Evolutionary conservation across 345 rosid genomes (phyloP).

Genomic region (Aethionema arabicum): DNA sequence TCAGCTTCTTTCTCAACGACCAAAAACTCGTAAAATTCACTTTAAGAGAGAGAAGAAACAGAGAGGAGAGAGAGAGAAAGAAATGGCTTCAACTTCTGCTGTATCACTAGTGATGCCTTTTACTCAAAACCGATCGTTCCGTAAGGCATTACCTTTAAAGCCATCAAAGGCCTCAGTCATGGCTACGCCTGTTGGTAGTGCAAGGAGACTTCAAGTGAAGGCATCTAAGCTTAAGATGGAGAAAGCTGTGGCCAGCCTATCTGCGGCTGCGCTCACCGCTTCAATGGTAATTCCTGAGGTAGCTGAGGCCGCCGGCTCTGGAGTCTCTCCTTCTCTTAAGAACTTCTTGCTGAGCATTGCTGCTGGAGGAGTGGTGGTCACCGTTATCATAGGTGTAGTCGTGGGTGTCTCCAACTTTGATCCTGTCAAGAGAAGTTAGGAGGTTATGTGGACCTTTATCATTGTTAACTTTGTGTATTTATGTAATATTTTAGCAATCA

Average conservation of each 20-base stretch:
- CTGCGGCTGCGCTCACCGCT: constrained; percentile 71
- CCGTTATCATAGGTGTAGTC: constrained; percentile 61
- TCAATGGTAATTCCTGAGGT: constrained; percentile 75
- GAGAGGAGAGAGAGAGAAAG: constrained; percentile 3
- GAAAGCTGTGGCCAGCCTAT: constrained; percentile 61
- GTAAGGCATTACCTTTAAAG: constrained; percentile 61
- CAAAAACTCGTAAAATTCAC: neutral
- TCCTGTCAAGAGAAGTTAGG: constrained; percentile 62
- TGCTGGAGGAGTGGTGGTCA: constrained; percentile 66
- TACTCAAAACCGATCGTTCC: constrained; percentile 44
- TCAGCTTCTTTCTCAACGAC: constrained; percentile 21
- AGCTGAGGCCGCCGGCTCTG: constrained; percentile 68
- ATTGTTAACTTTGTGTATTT: constrained; percentile 12
- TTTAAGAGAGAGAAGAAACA: neutral
- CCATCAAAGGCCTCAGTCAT: constrained; percentile 36
- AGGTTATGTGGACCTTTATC: neutral
- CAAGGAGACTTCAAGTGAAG: constrained; percentile 40
- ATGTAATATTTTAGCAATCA: constrained; percentile 16
- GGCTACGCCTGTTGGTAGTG: constrained; percentile 15
- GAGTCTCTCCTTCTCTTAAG: constrained; percentile 74
- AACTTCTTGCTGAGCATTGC: constrained; percentile 89
- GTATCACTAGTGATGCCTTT: constrained; percentile 56
- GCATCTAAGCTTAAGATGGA: constrained; percentile 61
- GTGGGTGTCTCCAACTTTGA: constrained; percentile 74
- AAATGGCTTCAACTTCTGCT: constrained; percentile 48